A percentile compares a stretch with the other conserved stretches of the same genome.
Conservation (phyloP, 2,329 filamentous ascomycete genomes). For the Venturia carpophila region DNA sequence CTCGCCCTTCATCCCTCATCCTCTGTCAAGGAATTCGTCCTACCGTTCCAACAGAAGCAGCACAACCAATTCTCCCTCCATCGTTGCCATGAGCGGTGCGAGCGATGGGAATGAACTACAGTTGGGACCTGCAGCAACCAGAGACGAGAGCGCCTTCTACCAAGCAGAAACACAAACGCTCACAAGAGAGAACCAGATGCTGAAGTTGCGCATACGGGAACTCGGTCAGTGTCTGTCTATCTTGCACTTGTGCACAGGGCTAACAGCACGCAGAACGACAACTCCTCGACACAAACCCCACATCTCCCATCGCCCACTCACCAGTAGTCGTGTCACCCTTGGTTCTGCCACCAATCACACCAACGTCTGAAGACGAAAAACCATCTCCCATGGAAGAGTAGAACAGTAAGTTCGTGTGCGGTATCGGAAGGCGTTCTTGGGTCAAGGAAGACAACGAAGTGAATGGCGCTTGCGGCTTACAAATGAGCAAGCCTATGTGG, state of each 20-base stretch:
- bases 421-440: not conserved
- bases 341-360: slow-evolving; percentile 7
- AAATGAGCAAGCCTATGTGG: not conserved
- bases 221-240: slow-evolving; percentile 36
- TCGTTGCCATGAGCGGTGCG: slow-evolving; percentile 47
- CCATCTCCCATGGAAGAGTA: not conserved
- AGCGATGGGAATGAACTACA: slow-evolving; percentile 56
- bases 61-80: slow-evolving; percentile 36
- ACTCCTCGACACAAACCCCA: slow-evolving; percentile 9
- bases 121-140: slow-evolving; percentile 44
- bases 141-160: slow-evolving; percentile 72
- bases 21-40: slow-evolving; percentile 39
- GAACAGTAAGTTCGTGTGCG: not conserved
- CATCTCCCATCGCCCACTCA: slow-evolving; percentile 14
- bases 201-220: slow-evolving; percentile 65
- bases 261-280: slow-evolving; percentile 11
- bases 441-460: not conserved
- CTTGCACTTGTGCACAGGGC: not conserved
- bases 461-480: not conserved
- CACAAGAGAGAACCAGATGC: slow-evolving; percentile 74
- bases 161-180: slow-evolving; percentile 75
- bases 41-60: slow-evolving; percentile 33
- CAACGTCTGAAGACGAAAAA: not conserved
- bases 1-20: slow-evolving; percentile 27
- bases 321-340: slow-evolving; percentile 4